Evolutionary conservation across 139 green algal species (phyloP), one percentile per base, ranked within the genome.

Genomic region (Chlamydomonas sphaeroides): DNA sequence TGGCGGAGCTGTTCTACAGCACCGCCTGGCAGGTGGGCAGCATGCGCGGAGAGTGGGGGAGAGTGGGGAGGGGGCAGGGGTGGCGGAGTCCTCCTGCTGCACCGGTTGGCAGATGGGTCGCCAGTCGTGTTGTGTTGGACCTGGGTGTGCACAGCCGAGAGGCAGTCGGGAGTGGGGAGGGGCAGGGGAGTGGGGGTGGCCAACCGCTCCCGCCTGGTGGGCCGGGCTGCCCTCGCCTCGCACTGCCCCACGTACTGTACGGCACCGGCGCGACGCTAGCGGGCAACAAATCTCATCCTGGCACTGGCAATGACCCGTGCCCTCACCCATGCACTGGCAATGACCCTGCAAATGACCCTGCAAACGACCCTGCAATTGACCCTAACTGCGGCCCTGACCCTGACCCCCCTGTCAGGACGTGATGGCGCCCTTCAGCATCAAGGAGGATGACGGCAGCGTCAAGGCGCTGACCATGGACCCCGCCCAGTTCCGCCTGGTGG

Each of bases 1-100:
- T 93, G 67, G 87, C 85, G 32, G 70, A 91, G 84, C 87, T 93
- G 17, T 93, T 91, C 76, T 70, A 53, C 33, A 89, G 72, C 59
- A 84, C 81, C 42, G 84, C 81, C 28, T 93, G 90, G 90, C 78
- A 90, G 57, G 89, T 67, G 49, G 33, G 71, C 4, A 30, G 51
- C 26, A 25, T 28, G 21, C 26, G 51, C 1, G 56, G 56, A 32
- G 25, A 5, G 56, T 32, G 23, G 21, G 15, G 2, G 56, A 2
- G 56, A 28, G 56, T 21, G 21, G 3, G 17, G 56, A 10, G 56
- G 56, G 56, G 2, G 56, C 2, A 25, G 3, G 56, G 21, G 56
- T 4, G 25, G 3, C 3, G 23, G 56, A 32, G 56, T 51, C 45
- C 45, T 51, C n/a, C n/a, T n/a, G n/a, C n/a, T n/a, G n/a, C n/a